These are phyloP conservation scores for Syncephalastrum racemosum DNA, from an alignment of 371 early-diverging fungal genomes.

Conservation along the genomic window DNA sequence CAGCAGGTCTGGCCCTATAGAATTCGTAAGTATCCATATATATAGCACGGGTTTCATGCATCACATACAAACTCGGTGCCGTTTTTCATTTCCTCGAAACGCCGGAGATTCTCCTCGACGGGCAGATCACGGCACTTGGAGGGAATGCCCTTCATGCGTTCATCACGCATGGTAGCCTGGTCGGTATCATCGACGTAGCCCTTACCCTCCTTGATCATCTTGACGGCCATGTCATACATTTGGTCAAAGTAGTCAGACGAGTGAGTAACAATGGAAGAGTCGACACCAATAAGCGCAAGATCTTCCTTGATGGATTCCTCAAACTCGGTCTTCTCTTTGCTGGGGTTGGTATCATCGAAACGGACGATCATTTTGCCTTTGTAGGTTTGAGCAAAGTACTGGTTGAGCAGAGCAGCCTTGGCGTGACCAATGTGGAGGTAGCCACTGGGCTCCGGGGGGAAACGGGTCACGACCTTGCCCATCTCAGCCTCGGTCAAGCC, in stretches of 20 bases:
- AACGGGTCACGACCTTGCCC: slow-evolving; percentile 94
- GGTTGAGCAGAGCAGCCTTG: slow-evolving; percentile 98
- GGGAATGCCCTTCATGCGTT: slow-evolving; percentile 91
- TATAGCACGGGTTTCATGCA: slow-evolving; percentile 3
- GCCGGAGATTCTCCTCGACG: slow-evolving; percentile 89
- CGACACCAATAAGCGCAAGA: slow-evolving; percentile 84
- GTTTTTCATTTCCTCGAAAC: slow-evolving; percentile 94
- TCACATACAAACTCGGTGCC: slow-evolving; percentile 74
- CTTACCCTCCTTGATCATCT: slow-evolving; percentile 89
- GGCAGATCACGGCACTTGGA: slow-evolving; percentile 86
- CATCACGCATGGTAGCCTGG: slow-evolving; percentile 86
- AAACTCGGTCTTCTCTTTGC: slow-evolving; percentile 95
- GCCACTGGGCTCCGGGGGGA: slow-evolving; percentile 99
- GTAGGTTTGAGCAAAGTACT: slow-evolving; percentile 94
- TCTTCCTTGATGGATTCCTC: slow-evolving; percentile 96
- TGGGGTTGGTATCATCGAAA: slow-evolving; percentile 99
- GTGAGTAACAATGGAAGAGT: slow-evolving; percentile 79
- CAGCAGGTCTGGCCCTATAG: slow-evolving; percentile 81
- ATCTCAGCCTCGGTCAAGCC: slow-evolving; percentile 78
- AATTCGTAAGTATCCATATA: background rate
- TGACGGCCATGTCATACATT: slow-evolving; percentile 84
- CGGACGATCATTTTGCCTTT: slow-evolving; percentile 96
- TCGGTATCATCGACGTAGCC: slow-evolving; percentile 99
- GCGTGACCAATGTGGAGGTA: slow-evolving; percentile 99
- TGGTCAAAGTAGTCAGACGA: slow-evolving; percentile 97